Evolutionary conservation across 129 eudicot genomes (phyloP), one percentile per base, ranked within the genome.

Genomic region (Deinandra increscens): DNA sequence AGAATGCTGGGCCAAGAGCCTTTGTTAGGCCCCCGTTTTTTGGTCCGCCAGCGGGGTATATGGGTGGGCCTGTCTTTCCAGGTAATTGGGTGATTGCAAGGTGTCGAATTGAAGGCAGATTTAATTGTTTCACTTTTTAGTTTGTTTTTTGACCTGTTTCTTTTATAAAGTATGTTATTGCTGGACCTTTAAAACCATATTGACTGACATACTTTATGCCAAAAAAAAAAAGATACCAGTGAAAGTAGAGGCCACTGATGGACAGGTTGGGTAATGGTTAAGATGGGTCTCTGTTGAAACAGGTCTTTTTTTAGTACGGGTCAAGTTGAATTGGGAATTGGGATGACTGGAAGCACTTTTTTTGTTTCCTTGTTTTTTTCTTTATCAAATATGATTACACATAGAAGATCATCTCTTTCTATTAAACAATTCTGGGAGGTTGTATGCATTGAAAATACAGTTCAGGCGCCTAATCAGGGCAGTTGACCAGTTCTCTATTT

Each of bases 21-120:
- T 86, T 88, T 39, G 38, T 77, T 60, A 81, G 94, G 80, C 90
- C 93, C 58, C 96, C 93, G 22, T 75, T 77, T 84, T 76, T 78
- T 55, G 86, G 83, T 68, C 91, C 86, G 55, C 75, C 85, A 71
- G 81, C 88, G 1, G 91, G 83, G 67, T 87, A 81, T 73, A 70
- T 87, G 34, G 81, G 78, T 39, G 95, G 88, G 13, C 87, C 95
- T 50, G 60, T 82, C 60, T 84, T 81, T 66, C 87, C 90, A 49
- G 96, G 96, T 91, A 84, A 72, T 68, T 18, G 12, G 36, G 54
- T 62, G 53, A 37, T 78, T 34, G 59, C 34, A 26, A 26, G 31
- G 3, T 26, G 31, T 3, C 31, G 31, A 26, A 26, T 1, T 26
- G 31, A 26, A 26, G 65, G 15, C 22, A 18, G 39, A 1, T 22